phyloP scores from a whole-genome alignment of 306 rosid genomes.

The Quercus robur region DNA sequence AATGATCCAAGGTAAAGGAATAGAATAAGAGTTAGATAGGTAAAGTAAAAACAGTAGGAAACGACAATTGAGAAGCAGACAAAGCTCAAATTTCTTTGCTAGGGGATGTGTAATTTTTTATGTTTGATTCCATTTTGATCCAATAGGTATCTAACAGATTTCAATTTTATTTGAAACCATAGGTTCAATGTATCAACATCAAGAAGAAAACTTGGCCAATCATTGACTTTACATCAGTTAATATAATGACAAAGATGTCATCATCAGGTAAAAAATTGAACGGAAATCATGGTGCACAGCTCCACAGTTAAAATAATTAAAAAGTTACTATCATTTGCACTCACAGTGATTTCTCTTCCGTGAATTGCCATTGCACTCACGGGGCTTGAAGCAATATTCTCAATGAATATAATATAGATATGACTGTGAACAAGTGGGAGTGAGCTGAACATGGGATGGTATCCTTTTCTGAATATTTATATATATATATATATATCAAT shows the following conservation, averaged over 20 bases:
- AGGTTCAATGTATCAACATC: slow-evolving; percentile 11
- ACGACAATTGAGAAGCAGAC: slow-evolving; percentile 29
- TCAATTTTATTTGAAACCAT: not conserved
- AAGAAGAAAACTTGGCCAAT: not conserved
- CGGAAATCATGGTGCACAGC: not conserved
- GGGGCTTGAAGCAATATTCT: no score
- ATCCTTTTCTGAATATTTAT: no score
- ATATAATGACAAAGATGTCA: not conserved
- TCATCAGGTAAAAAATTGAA: not conserved
- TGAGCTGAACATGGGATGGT: no score
- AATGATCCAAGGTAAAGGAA: slow-evolving; percentile 42
- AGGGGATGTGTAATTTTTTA: slow-evolving; percentile 16
- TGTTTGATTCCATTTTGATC: not conserved
- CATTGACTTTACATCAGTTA: not conserved
- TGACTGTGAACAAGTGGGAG: no score
- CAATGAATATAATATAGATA: no score
- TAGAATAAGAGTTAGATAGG: slow-evolving; percentile 28
- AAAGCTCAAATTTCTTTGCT: slow-evolving; percentile 28
- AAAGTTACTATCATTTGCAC: not conserved
- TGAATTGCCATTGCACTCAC: no score
- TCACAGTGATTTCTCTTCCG: not conserved
- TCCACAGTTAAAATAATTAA: not conserved
- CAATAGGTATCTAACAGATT: not conserved
- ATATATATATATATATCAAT: no score
- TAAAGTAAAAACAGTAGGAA: slow-evolving; percentile 18